Evolutionary conservation across 2,329 filamentous ascomycete genomes (phyloP), one percentile per base, ranked within the genome.

Genomic region (Juglanconis oblonga): DNA sequence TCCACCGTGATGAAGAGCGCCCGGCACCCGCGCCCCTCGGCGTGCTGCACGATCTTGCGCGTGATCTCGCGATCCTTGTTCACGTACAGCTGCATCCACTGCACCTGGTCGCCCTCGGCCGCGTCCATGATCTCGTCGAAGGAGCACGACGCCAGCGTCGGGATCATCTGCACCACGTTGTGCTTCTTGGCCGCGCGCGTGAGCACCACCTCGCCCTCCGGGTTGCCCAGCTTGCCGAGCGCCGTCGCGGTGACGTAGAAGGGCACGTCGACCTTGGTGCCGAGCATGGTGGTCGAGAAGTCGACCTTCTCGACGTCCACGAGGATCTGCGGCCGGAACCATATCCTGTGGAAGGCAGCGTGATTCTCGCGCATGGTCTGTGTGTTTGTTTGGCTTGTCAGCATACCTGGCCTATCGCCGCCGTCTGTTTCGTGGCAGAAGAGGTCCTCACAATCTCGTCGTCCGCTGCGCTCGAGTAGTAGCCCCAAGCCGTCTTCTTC

Each of bases 1-100:
- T 99, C 95, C 57, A 99, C 95, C 2, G 95, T 99, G 78, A 99
- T 97, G 81, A 99, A 99, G 17, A 99, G 86, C 9, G 89, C 95
- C 76, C 91, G 95, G 82, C 95, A 98, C 33, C 95, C 95, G 59
- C 95, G 88, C 70, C 80, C 80, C 78, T 99, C 95, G 62, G 95
- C 95, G 75, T 98, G 92, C 77, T 94, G 75, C 52, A 99, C 90
- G 67, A 99, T 98, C 64, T 86, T 85, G 76, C 90, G 87, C 8
- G 95, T 99, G 74, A 99, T 94, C 36, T 83, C 84, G 59, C 95
- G 89, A 78, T 99, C 90, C 75, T 96, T 95, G 84, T 99, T 99
- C 67, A 99, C 91, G 77, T 97, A 96, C 1, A 99, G 85, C 77
- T 99, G 95, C 66, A 99, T 81, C 95, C 95, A 99, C 76, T 98